These are phyloP conservation scores for Aphanocladium album DNA, from an alignment of 2,329 filamentous ascomycete species.

Conservation along the genomic window DNA sequence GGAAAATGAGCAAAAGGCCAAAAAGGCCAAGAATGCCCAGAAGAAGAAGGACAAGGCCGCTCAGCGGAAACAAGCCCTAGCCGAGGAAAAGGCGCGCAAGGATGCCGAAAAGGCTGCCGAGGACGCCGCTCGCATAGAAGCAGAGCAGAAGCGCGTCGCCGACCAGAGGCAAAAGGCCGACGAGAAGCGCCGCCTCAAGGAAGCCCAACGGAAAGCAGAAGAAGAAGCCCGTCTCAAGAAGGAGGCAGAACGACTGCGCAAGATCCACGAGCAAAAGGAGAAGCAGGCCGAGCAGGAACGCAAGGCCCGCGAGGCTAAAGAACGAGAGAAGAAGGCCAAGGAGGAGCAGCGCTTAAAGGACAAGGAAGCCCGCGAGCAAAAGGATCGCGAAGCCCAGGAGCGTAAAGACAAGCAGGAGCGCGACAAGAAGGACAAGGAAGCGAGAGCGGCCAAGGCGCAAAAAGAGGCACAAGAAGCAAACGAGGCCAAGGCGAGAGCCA, in stretches of 20 bases:
- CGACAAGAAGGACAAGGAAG: slow-evolving; percentile 58
- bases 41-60: slow-evolving; percentile 93
- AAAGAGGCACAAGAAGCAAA: slow-evolving; percentile 49
- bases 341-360: slow-evolving; percentile 79
- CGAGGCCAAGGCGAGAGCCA: slow-evolving; percentile 58
- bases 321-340: slow-evolving; percentile 77
- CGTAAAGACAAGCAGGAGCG: slow-evolving; percentile 56
- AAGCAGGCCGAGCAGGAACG: slow-evolving; percentile 80
- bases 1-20: slow-evolving; percentile 76
- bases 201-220: slow-evolving; percentile 82
- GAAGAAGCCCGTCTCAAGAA: slow-evolving; percentile 83
- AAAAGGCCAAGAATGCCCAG: slow-evolving; percentile 89
- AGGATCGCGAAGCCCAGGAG: slow-evolving; percentile 63
- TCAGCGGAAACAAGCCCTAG: slow-evolving; percentile 78
- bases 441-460: slow-evolving; percentile 51
- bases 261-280: slow-evolving; percentile 78
- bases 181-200: slow-evolving; percentile 85
- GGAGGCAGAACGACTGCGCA: slow-evolving; percentile 76
- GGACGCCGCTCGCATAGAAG: slow-evolving; percentile 68
- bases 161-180: slow-evolving; percentile 79
- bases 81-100: slow-evolving; percentile 84
- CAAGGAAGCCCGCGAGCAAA: slow-evolving; percentile 68
- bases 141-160: slow-evolving; percentile 73
- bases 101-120: slow-evolving; percentile 88
- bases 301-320: slow-evolving; percentile 57